These are phyloP conservation scores for Haplosporangium gracile DNA, from an alignment of 192 early-diverging fungal genomes.

Conservation along the genomic window DNA sequence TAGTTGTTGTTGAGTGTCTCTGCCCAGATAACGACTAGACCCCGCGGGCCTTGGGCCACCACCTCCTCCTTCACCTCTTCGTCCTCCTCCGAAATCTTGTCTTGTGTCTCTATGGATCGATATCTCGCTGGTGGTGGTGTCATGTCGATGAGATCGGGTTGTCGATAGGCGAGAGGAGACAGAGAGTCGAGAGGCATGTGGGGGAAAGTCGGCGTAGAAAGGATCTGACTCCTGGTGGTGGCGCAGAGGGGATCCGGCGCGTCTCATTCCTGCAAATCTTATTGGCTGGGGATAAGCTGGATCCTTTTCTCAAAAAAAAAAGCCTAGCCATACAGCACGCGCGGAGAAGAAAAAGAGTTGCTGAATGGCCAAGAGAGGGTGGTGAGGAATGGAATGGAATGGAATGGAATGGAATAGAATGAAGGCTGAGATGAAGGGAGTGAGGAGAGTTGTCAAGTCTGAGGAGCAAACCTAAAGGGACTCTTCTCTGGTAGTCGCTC, in stretches of 20 bases:
- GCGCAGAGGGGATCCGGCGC: background rate
- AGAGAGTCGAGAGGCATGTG: background rate
- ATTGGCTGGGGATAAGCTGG: background rate
- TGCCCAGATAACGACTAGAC: conserved; percentile 3
- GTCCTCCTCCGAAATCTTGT: background rate
- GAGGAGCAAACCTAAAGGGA: background rate
- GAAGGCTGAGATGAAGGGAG: background rate
- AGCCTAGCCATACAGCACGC: background rate
- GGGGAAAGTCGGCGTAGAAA: background rate
- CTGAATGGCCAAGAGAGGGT: too few species aligned
- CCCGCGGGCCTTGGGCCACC: background rate
- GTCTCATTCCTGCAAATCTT: conserved; percentile 9
- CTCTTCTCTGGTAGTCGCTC: background rate
- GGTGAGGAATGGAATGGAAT: background rate
- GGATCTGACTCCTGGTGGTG: background rate
- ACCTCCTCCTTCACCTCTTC: background rate
- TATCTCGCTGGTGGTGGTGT: background rate
- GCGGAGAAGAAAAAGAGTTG: background rate
- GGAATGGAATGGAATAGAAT: background rate
- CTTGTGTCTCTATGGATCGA: background rate
- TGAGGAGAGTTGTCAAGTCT: background rate
- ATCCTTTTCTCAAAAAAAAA: background rate
- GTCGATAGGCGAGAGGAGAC: background rate
- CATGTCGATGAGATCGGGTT: background rate
- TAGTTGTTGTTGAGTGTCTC: background rate